Percentiles rank a stretch among this genome's conserved stretches.
Evolutionary conservation across 2,329 filamentous ascomycete genomes (phyloP).

Genomic region (Diaporthe caulivora): DNA sequence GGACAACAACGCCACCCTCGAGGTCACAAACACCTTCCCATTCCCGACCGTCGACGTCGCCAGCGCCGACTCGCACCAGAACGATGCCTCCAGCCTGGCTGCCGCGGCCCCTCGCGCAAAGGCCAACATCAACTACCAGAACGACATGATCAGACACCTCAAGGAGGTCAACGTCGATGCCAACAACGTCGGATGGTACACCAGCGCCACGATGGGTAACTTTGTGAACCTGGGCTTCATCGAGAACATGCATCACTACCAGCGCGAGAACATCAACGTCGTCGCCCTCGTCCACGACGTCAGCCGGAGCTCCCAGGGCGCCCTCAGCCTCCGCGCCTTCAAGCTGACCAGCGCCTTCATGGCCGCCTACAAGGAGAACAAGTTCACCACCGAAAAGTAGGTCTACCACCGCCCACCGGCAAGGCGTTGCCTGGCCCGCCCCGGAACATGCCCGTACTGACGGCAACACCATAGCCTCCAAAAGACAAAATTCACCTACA

Average conservation of each 20-base stretch:
- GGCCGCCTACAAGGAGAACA: conserved; percentile 93
- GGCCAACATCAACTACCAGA: conserved; percentile 88
- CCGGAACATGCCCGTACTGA: background rate
- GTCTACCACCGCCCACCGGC: too few relatives aligned
- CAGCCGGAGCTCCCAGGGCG: conserved; percentile 92
- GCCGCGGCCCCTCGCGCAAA: conserved; percentile 93
- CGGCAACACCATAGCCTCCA: conserved; percentile 74
- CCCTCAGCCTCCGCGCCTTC: conserved; percentile 91
- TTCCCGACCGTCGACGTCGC: conserved; percentile 87
- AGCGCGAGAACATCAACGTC: conserved; percentile 92
- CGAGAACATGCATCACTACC: conserved; percentile 98
- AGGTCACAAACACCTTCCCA: conserved; percentile 95
- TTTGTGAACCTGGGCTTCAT: conserved; percentile 95
- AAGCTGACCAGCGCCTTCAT: conserved; percentile 90
- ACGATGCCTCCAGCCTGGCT: conserved; percentile 79
- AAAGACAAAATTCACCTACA: conserved; percentile 93
- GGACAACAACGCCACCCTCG: conserved; percentile 83
- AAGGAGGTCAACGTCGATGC: conserved; percentile 98
- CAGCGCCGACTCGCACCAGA: conserved; percentile 79
- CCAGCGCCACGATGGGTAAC: conserved; percentile 98
- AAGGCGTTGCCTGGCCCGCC: background rate
- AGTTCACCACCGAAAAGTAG: conserved; percentile 96
- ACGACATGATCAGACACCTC: conserved; percentile 96
- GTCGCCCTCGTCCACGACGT: conserved; percentile 95
- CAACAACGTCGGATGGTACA: conserved; percentile 99